These are phyloP conservation scores for Emmonsia crescens DNA, from an alignment of 2,329 filamentous ascomycete species.

Conservation along the genomic window DNA sequence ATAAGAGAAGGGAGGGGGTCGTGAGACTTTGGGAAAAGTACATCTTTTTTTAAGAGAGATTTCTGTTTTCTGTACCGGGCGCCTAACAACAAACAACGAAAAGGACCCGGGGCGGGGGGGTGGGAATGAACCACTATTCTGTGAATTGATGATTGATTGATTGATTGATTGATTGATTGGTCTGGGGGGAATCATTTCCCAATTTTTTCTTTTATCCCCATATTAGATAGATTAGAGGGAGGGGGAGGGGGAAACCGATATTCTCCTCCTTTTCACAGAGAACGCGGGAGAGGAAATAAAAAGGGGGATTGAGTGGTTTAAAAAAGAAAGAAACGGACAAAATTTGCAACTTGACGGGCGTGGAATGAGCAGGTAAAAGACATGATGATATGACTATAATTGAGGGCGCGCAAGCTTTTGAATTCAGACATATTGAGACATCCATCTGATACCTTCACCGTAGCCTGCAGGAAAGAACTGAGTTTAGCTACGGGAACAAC, in stretches of 20 bases:
- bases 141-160: too few species aligned
- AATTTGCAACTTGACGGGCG: background rate
- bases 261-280: too few species aligned
- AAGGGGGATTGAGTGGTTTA: background rate
- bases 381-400: background rate
- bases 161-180: too few species aligned
- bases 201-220: too few species aligned
- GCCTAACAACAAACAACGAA: background rate
- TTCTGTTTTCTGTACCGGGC: background rate
- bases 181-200: too few species aligned
- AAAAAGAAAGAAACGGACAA: background rate
- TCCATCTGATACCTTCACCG: slow-evolving; percentile 81
- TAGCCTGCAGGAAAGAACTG: slow-evolving; percentile 46
- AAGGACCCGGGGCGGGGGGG: background rate
- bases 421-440: slow-evolving; percentile 72
- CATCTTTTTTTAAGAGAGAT: background rate
- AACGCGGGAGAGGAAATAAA: background rate
- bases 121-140: background rate
- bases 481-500: slow-evolving; percentile 1
- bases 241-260: too few species aligned
- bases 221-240: too few species aligned
- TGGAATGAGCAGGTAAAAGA: background rate
- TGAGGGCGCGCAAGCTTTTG: slow-evolving; percentile 26
- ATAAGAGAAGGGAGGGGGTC: background rate
- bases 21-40: background rate